Conservation (phyloP, 108 stramenopile species). For the Fistulifera pelliculosa region DNA sequence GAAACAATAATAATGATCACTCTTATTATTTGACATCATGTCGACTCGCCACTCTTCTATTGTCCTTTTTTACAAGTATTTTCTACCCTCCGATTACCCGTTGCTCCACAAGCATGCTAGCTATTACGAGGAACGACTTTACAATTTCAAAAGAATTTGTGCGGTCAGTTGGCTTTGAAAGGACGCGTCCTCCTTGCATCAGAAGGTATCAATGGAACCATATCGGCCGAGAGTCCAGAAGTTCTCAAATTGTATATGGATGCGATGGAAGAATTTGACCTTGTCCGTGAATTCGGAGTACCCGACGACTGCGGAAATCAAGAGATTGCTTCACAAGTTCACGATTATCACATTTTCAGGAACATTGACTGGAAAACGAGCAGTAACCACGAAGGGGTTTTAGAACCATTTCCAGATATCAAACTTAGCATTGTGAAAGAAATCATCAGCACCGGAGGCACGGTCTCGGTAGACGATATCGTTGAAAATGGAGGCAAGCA, state of each 20-base stretch:
- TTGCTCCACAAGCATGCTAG: conserved; percentile 6
- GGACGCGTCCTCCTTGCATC: conserved; percentile 50
- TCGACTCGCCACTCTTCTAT: conserved; percentile 12
- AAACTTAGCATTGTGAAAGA: conserved; percentile 74
- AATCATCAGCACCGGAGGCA: conserved; percentile 66
- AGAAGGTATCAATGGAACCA: conserved; percentile 74
- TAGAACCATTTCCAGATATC: conserved; percentile 70
- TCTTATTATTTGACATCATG: too few relatives aligned
- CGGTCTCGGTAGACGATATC: conserved; percentile 43
- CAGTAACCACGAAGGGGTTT: background rate
- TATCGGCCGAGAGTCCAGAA: conserved; percentile 27
- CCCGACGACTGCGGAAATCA: background rate
- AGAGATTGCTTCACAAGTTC: too few relatives aligned
- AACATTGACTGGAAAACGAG: conserved; percentile 65
- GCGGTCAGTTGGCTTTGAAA: conserved; percentile 26
- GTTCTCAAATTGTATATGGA: conserved; percentile 28
- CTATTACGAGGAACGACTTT: conserved; percentile 21
- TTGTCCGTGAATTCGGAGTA: conserved; percentile 25
- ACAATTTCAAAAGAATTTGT: conserved; percentile 24
- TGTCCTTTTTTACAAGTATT: conserved; percentile 66
- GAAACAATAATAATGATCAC: too few relatives aligned
- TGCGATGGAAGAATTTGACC: conserved; percentile 42
- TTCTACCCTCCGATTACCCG: conserved; percentile 25
- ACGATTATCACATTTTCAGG: conserved; percentile 22
- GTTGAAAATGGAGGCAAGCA: conserved; percentile 42